Base-by-base conservation (phyloP, 78 protist genomes). In the Blattamonas nauphoetae region DNA sequence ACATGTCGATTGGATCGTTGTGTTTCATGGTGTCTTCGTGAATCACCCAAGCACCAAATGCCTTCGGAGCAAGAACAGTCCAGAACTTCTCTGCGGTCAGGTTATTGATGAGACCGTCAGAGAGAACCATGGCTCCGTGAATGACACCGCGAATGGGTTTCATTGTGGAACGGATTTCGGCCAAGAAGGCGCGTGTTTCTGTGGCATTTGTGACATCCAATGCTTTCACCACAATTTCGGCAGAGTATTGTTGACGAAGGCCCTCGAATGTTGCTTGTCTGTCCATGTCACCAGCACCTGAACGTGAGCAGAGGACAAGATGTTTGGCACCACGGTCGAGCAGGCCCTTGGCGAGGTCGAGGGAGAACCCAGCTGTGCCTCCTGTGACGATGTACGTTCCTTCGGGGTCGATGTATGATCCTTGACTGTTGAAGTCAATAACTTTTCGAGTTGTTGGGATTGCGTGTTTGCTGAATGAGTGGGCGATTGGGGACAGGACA, bases 261-360 rank as follows among this genome's bases (percentile, higher is more conserved):
- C 11, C 21, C 71, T 55, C 38, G 71, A 55, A 55, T 55, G 11
- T 55, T 21, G 38, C 21, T 21, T 55, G 71, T 55, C 71, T 55
- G 38, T 55, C 71, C 21, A 29, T 21, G 21, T 55, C 21, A 29
- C 71, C 71, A 29, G 71, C 71, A 21, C 71, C 71, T 29, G 71
- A 55, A 55, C 71, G 71, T 29, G 71, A 55, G 71, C 38, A 55
- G 46, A 93, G 78, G 41, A 36, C 83, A 6, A 79, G 83, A 21
- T 79, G 83, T 11, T 21, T 6, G 33, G 83, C 83, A 5, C 83
- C 83, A 4, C 43, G 5, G 33, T 6, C 21, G 45, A 79, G 83
- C 83, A 79, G 4, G 29, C 83, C 6, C 33, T 5, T 5, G 41
- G 83, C 83, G 45, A 79, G 6, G 33, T 33, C 83, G 32, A 79